These are phyloP conservation scores for Pichia sp. DNA, from an alignment of 1,139 yeast genomes.

Conservation along the genomic window DNA sequence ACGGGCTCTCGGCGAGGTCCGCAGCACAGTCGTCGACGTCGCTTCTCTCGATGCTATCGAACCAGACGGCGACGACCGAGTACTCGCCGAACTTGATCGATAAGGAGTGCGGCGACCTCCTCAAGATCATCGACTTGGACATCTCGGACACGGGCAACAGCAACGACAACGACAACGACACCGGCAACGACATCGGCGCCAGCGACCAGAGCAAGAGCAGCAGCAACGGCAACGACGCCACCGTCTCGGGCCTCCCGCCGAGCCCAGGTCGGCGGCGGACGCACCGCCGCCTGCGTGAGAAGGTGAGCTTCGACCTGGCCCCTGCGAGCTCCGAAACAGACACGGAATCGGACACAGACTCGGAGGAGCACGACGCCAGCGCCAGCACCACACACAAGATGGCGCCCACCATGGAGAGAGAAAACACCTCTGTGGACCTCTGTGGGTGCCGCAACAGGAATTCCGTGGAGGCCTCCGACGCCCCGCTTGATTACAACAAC, in stretches of 20 bases:
- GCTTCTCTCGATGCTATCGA: constrained; percentile 25
- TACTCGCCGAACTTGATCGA: constrained; percentile 29
- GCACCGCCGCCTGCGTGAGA: not conserved
- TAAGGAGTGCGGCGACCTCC: constrained; percentile 29
- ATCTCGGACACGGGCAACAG: constrained; percentile 6
- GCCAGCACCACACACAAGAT: not conserved
- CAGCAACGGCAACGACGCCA: no score
- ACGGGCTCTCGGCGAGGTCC: not conserved
- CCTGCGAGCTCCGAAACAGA: constrained; percentile 6
- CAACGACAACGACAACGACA: constrained; percentile 5
- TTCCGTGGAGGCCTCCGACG: not conserved
- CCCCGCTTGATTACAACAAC: constrained; percentile 1
- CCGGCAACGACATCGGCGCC: not conserved
- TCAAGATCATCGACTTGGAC: constrained; percentile 26
- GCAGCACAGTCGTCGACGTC: constrained; percentile 12
- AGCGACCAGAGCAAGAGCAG: not conserved
- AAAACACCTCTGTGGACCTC: constrained; percentile 2
- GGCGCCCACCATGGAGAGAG: not conserved
- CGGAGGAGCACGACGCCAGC: constrained; percentile 10
- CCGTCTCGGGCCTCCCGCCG: no score
- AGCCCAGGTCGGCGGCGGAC: no score
- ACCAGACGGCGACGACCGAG: constrained; percentile 29
- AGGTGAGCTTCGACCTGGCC: constrained; percentile 6
- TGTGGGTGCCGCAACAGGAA: constrained; percentile 10
- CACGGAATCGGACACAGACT: constrained; percentile 3